These are phyloP conservation scores for Luzula sylvatica DNA, from an alignment of 176 grass and related monocot genomes.

Conservation along the genomic window DNA sequence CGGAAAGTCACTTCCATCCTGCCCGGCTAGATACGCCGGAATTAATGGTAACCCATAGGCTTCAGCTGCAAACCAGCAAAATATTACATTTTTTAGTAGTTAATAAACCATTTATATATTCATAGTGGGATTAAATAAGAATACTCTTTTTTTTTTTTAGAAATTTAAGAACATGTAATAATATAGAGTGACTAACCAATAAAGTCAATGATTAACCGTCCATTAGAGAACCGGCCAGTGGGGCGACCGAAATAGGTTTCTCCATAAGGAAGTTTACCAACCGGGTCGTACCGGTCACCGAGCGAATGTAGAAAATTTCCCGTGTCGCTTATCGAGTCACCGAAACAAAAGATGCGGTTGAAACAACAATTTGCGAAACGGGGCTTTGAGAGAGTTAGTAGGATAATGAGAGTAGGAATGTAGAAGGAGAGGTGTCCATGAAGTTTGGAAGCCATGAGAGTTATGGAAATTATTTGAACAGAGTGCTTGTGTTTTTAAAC, in stretches of 20 bases:
- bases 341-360: slow-evolving; percentile 78
- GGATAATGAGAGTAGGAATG: slow-evolving; percentile 1
- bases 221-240: slow-evolving; percentile 60
- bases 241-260: slow-evolving; percentile 49
- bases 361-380: slow-evolving; percentile 27
- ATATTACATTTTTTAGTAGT: neutral
- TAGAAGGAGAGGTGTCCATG: neutral
- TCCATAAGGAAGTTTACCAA: slow-evolving; percentile 47
- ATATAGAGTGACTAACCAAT: slow-evolving; percentile 35
- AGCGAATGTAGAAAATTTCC: slow-evolving; percentile 46
- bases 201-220: slow-evolving; percentile 82
- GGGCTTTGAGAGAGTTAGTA: neutral
- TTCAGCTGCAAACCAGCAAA: slow-evolving; percentile 19
- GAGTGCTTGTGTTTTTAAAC: too few relatives aligned
- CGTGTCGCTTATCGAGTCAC: slow-evolving; percentile 76
- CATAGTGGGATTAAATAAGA: too few relatives aligned
- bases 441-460: neutral
- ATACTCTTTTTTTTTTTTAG: neutral
- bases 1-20: slow-evolving; percentile 30
- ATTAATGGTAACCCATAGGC: slow-evolving; percentile 15
- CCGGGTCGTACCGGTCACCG: slow-evolving; percentile 1
- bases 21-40: slow-evolving; percentile 41
- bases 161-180: neutral
- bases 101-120: too few relatives aligned
- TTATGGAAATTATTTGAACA: neutral